Base-by-base conservation (phyloP, 768 basidiomycete genomes). In the Arthromyces matolae region DNA sequence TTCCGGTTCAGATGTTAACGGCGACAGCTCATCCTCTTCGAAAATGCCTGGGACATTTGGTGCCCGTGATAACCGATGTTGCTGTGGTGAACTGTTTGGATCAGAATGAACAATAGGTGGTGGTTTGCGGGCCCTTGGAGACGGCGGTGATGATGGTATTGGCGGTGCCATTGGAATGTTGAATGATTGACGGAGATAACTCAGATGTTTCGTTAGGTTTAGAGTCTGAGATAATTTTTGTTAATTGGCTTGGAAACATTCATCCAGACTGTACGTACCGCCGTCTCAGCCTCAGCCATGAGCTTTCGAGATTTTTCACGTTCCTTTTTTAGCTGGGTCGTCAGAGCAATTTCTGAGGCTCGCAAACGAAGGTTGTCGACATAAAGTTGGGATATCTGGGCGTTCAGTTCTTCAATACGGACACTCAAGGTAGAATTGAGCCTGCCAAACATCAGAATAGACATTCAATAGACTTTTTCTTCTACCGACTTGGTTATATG, bases 361-460 rank as follows among this genome's bases (percentile, higher is more conserved):
- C 86, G 83, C 55, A 92, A 73, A 46, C 86, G 80, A 42, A 91
- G 77, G 65, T 92, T 92, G 72, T 92, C 89, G 51, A 83, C 80
- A 50, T 88, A 83, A 39, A 92, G 77, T n/a, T 77, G 76, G 37
- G 88, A 84, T 66, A 92, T 84, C 67, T 91, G 85, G 29, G 81
- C 75, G 62, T 90, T 87, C 46, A 91, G 78, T 62, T 91, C 89
- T 64, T 92, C 88, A 60, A 91, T 83, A 38, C 87, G 83, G 52
- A 87, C 74, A 66, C 87, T 89, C 52, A 92, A 75, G 14, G 86
- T 89, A 34, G 89, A 89, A 70, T 92, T 92, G 53, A 91, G 81
- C 64, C 89, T 91, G 56, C 6, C 29, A 31, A 8, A 16, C 7
- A 23, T 55, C 14, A 55, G 37, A 18, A 12, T 42, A 34, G 25